Base-by-base conservation (phyloP, 2,329 filamentous ascomycete genomes). In the Fusarium newnesense region DNA sequence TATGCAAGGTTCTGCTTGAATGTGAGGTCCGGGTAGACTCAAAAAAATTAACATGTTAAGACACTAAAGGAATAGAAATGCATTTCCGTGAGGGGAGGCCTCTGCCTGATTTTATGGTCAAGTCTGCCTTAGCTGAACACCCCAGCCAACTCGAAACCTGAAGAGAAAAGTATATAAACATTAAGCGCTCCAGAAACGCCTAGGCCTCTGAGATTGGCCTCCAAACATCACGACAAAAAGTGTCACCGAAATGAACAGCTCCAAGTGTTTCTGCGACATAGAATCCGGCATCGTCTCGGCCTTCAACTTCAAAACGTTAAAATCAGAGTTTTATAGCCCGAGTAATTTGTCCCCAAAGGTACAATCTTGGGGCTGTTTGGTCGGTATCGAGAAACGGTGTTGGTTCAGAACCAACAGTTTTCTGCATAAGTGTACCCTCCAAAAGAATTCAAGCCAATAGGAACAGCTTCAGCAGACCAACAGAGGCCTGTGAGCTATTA, bases 381-480 rank as follows among this genome's bases (percentile, higher is more conserved):
- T 15, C 2, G 40, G 13, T n/a, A 15, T 24, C 4, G 19, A 54
- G 24, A 40, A 54, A 19, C 12, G 18, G 2, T 54, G 50, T 54
- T 54, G 50, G 50, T 40, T 54, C 50, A 54, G 50, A 28, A 54
- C 50, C 50, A 54, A 54, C 50, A 34, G 34, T 7, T 34, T 34
- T 34, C 34, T 34, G 34, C 34, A 34, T 34, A 7, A 34, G 34
- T 34, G 32, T 34, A 34, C 34, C 34, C 34, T 34, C 34, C 8
- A 15, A 6, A 34, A 7, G 34, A 34, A 34, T 34, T 34, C 34
- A 16, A 34, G 34, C 34, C 34, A 34, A 34, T 34, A 16, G 34
- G 34, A 34, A 34, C 13, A 34, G 13, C 34, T 34, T 34, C 34
- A 34, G 34, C 34, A 34, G 34, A 13, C 34, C 34, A 34, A 34